Conservation (phyloP, 2,329 filamentous ascomycete species). For the Ophiocordyceps camponoti-rufipedis region DNA sequence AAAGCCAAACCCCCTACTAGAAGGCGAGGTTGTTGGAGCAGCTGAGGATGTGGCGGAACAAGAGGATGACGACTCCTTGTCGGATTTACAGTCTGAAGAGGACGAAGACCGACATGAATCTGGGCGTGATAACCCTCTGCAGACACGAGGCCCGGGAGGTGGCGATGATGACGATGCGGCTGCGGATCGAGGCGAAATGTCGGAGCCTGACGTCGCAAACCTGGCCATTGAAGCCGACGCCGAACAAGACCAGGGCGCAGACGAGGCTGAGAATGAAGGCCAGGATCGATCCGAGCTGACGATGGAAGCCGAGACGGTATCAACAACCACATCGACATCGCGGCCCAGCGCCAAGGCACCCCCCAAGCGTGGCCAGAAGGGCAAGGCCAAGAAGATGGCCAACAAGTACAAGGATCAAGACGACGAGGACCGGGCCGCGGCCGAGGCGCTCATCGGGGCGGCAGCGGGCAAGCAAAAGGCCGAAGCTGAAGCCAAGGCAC, state of each 20-base stretch:
- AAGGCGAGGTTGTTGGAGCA: constrained; percentile 3
- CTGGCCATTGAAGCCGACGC: constrained; percentile 2
- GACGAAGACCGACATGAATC: constrained; percentile 9
- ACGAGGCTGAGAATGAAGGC: constrained; percentile 6
- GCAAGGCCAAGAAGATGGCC: constrained; percentile 74
- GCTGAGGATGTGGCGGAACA: constrained; percentile 6
- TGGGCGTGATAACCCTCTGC: constrained; percentile 19
- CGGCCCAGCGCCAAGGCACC: constrained; percentile 14
- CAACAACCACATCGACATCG: background rate
- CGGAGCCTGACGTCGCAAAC: constrained; percentile 8
- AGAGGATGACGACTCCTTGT: constrained; percentile 12
- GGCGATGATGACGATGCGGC: constrained; percentile 8
- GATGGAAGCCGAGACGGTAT: constrained; percentile 3
- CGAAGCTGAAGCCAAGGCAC: constrained; percentile 49
- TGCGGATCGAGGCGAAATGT: constrained; percentile 8
- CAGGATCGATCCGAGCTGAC: constrained; percentile 4
- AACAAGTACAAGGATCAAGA: constrained; percentile 88
- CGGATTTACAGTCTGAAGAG: constrained; percentile 14
- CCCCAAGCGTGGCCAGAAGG: constrained; percentile 54
- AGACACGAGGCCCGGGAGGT: constrained; percentile 9
- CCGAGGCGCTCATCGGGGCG: constrained; percentile 75
- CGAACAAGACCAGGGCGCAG: constrained; percentile 7
- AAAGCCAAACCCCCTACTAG: background rate
- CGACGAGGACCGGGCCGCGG: constrained; percentile 73
- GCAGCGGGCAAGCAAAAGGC: constrained; percentile 46